Percentiles rank a stretch among this genome's conserved stretches.
phyloP scores from a whole-genome alignment of 2,329 filamentous ascomycete genomes.

The Davidsoniella eucalypti region DNA sequence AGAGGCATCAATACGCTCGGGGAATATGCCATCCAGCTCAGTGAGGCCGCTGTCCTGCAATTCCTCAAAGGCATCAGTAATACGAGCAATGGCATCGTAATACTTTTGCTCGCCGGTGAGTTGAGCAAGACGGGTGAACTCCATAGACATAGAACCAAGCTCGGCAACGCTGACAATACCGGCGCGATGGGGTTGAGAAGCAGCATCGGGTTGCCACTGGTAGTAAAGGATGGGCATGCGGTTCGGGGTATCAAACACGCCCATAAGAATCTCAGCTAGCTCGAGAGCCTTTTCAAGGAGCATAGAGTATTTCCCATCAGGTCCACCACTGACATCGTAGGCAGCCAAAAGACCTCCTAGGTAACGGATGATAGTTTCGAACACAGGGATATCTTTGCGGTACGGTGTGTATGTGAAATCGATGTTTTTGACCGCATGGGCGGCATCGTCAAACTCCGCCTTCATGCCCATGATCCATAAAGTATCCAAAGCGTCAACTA shows the following conservation, averaged over 20 bases:
- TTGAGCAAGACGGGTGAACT: slow-evolving; percentile 80
- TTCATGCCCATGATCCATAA: slow-evolving; percentile 73
- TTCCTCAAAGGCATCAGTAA: slow-evolving; percentile 63
- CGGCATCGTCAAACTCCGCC: slow-evolving; percentile 65
- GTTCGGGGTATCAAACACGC: slow-evolving; percentile 81
- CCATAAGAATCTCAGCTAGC: slow-evolving; percentile 65
- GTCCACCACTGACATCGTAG: slow-evolving; percentile 64
- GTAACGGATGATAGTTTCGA: slow-evolving; percentile 85
- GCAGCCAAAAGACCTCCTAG: slow-evolving; percentile 72
- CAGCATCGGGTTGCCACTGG: slow-evolving; percentile 52
- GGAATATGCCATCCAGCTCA: slow-evolving; percentile 63
- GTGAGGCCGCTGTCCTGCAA: slow-evolving; percentile 51
- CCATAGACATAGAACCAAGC: slow-evolving; percentile 64
- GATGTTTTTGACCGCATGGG: slow-evolving; percentile 51
- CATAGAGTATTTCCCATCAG: slow-evolving; percentile 38
- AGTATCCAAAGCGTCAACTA: slow-evolving; percentile 70
- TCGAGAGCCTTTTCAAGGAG: slow-evolving; percentile 65
- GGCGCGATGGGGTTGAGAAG: slow-evolving; percentile 47
- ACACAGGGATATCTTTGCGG: slow-evolving; percentile 61
- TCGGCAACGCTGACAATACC: slow-evolving; percentile 46
- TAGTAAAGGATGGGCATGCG: slow-evolving; percentile 79
- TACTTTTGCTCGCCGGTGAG: slow-evolving; percentile 68
- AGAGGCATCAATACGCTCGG: slow-evolving; percentile 56
- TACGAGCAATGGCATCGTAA: slow-evolving; percentile 76
- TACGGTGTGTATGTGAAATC: slow-evolving; percentile 60